Evolutionary conservation across 2,329 filamentous ascomycete genomes (phyloP), one percentile per base, ranked within the genome.

Genomic region (Chaetomium olivaceum): DNA sequence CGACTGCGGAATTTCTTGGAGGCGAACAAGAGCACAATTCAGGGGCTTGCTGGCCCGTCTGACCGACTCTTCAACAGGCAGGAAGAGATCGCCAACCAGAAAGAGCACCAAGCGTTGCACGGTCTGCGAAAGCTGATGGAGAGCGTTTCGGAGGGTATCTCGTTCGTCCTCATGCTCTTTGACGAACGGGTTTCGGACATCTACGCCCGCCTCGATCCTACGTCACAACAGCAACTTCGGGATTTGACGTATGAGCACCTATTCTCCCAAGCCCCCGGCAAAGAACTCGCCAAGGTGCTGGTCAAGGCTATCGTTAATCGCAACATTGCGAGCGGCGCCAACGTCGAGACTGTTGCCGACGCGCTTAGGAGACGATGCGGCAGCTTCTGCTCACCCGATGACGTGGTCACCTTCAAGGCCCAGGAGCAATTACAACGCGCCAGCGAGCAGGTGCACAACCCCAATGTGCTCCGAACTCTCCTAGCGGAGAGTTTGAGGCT

Each of bases 271-370:
- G 79, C 84, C 6, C 84, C 88, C 21, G 95, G 95, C 36, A 92
- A 92, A 72, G 92, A 97, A 12, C 85, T 98, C 27, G 96, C 94
- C 2, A 97, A 97, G 77, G 86, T 97, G 63, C 83, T 99, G 1
- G 95, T 99, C 64, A 99, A 98, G 77, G 93, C 94, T 0, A 98
- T 99, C 73, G 95, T 99, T 62, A 98, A 98, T 77, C 89, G 93
- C 73, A 99, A 97, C 76, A 99, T 99, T 72, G 91, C 94, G 65
- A 97, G 92, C 73, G 95, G 96, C 11, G 94, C 93, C 4, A 99
- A 98, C 69, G 94, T 99, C 23, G 96, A 99, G 79, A 97, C 93
- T 0, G 93, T 99, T 27, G 94, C 95, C 0, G 95, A 99, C 77
- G 92, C 93, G n/a, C 81, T 99, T 58, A 87, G 95, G 56, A 86